Evolutionary conservation across 495 filamentous ascomycete genomes (phyloP).

Genomic region (Cairneyella variabilis): DNA sequence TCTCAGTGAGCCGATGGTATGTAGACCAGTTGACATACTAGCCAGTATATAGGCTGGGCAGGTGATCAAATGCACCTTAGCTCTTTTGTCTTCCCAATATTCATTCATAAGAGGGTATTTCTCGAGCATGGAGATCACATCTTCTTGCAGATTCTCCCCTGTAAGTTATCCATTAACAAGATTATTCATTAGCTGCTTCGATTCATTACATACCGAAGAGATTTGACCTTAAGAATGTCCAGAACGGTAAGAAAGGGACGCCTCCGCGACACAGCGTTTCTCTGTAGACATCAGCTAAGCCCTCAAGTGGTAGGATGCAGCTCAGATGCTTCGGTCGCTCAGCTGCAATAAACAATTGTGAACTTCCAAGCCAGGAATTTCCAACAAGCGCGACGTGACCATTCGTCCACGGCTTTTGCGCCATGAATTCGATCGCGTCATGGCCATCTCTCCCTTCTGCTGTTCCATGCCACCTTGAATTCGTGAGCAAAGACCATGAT

Average conservation of each 20-base stretch:
- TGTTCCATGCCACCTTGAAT: background rate
- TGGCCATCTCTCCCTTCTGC: slow-evolving; percentile 2
- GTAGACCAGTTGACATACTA: slow-evolving; percentile 30
- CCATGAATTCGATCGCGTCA: slow-evolving; percentile 37
- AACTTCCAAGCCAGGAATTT: slow-evolving; percentile 32
- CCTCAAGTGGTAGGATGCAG: slow-evolving; percentile 43
- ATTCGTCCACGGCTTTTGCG: slow-evolving; percentile 37
- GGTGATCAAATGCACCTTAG: slow-evolving; percentile 24
- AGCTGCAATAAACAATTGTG: slow-evolving; percentile 37
- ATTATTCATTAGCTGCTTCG: too few species aligned
- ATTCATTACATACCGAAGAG: background rate
- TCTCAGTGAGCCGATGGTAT: slow-evolving; percentile 37
- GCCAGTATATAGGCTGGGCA: slow-evolving; percentile 31
- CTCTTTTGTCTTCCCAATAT: slow-evolving; percentile 32
- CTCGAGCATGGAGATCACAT: slow-evolving; percentile 32
- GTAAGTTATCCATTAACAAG: too few species aligned
- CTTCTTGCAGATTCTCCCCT: slow-evolving; percentile 28
- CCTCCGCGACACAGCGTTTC: slow-evolving; percentile 36
- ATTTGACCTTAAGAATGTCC: slow-evolving; percentile 2
- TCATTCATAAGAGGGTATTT: slow-evolving; percentile 14
- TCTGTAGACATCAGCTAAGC: slow-evolving; percentile 36
- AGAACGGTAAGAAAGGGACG: slow-evolving; percentile 29
- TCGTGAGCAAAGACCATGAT: slow-evolving; percentile 24
- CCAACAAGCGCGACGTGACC: slow-evolving; percentile 39
- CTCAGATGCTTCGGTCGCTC: slow-evolving; percentile 34